Evolutionary conservation across 257 asterid genomes (phyloP).

Genomic region (Ehretia macrophylla): DNA sequence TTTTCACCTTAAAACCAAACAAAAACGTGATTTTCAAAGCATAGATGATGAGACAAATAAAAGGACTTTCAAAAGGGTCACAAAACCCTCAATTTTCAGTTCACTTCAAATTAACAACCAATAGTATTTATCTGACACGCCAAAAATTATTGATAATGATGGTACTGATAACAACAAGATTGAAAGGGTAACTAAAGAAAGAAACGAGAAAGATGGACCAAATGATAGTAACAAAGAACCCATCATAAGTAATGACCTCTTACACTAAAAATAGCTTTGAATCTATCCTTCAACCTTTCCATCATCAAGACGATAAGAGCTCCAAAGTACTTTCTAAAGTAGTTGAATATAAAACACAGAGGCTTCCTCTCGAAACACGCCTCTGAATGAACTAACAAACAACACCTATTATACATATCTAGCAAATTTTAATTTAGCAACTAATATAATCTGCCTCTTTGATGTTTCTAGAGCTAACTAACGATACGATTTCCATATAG

Average conservation of each 20-base stretch:
- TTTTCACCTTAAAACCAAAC: too few relatives aligned
- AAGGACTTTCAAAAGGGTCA: too few relatives aligned
- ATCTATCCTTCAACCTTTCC: slow-evolving; percentile 45
- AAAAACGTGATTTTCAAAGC: too few relatives aligned
- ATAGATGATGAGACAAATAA: too few relatives aligned
- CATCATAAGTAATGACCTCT: slow-evolving; percentile 24
- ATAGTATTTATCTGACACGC: too few relatives aligned
- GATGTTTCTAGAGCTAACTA: too few relatives aligned
- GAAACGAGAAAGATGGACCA: too few relatives aligned
- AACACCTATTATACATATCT: slow-evolving; percentile 29
- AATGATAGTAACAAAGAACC: not conserved
- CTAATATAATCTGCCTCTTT: not conserved
- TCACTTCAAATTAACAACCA: too few relatives aligned
- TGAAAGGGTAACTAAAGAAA: too few relatives aligned
- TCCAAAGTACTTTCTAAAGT: slow-evolving; percentile 27
- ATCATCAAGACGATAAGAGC: slow-evolving; percentile 27
- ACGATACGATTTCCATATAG: not conserved
- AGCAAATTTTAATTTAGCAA: not conserved
- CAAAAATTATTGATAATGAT: too few relatives aligned
- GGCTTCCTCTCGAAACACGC: slow-evolving; percentile 32
- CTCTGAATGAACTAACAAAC: slow-evolving; percentile 32
- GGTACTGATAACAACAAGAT: too few relatives aligned
- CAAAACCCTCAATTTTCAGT: too few relatives aligned
- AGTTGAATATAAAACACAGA: slow-evolving; percentile 27
- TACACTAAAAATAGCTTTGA: slow-evolving; percentile 37